Evolutionary conservation across 495 filamentous ascomycete genomes (phyloP), one percentile per base, ranked within the genome.

Genomic region (Neurospora sp.): DNA sequence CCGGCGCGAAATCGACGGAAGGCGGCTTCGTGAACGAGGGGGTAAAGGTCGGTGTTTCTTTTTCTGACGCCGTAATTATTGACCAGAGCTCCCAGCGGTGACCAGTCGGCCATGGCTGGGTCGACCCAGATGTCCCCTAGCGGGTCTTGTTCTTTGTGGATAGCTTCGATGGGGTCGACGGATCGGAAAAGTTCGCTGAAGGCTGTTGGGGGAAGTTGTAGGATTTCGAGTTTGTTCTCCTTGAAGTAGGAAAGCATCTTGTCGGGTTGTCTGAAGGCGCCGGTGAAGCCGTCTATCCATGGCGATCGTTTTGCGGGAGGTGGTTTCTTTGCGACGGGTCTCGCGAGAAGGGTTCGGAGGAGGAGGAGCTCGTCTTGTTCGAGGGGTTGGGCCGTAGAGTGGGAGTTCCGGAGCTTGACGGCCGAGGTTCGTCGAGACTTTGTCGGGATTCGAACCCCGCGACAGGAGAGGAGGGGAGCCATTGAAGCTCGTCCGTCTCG

Each of bases 151-250:
- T 80, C 72, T 39, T 69, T 44, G 9, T 27, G 74, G 14, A 78
- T 75, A 10, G 78, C 66, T 37, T 69, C 42, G 0, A 83, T 18
- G 0, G 83, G 82, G 70, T 85, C 82, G 12, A 85, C 70, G 12
- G 75, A 76, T 9, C 80, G 78, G 41, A 85, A 73, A 3, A 85
- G 75, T 40, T 84, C 82, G 14, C 81, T 83, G 72, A 85, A 81
- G 4, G 78, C 79, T 4, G 79, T 78, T 39, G 76, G 74, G 3
- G 82, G 82, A 6, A 84, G 70, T 35, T 42, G 41, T 8, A 66
- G 54, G 27, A 66, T 66, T 10, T 66, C 54, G 27, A 66, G 54
- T 35, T 66, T 66, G 0, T 39, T 41, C 35, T 54, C 71, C 18
- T 76, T 23, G 35, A 72, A 72, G 10, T 78, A 40, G 9, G 75